A percentile compares a stretch with the other conserved stretches of the same genome.
Evolutionary conservation across 1,139 yeast genomes (phyloP).

Genomic region (Scheffersomyces titani): DNA sequence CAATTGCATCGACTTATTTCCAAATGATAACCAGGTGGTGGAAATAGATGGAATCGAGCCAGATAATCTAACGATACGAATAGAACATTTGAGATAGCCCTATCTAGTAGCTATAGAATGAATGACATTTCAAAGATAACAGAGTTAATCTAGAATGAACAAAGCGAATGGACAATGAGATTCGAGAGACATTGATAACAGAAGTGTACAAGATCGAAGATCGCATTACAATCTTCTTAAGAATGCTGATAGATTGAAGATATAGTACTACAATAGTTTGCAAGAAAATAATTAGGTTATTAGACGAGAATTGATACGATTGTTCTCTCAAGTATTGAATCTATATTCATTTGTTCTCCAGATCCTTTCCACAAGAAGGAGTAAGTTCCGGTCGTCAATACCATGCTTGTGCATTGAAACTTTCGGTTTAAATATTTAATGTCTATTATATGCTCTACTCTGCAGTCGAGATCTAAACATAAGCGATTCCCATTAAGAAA

Average conservation of each 20-base stretch:
- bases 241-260: not conserved
- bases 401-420: not conserved
- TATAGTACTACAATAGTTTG: not conserved
- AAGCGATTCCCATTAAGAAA: not conserved
- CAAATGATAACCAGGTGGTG: conserved; percentile 19
- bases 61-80: not conserved
- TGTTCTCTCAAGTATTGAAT: not conserved
- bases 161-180: not conserved
- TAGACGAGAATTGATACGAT: not conserved
- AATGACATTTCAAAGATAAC: too few relatives aligned
- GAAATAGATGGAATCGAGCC: not conserved
- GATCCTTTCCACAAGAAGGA: not conserved
- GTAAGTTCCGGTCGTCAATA: not conserved
- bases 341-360: not conserved
- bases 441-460: not conserved
- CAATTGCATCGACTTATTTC: conserved; percentile 48
- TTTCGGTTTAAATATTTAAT: not conserved
- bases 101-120: too few relatives aligned
- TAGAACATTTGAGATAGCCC: not conserved
- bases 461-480: not conserved
- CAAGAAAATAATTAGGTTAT: too few relatives aligned
- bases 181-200: not conserved
- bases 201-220: not conserved
- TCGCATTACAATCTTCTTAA: not conserved
- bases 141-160: too few relatives aligned